Percentiles rank a stretch among this genome's conserved stretches.
Evolutionary conservation across 768 basidiomycete species (phyloP).

Genomic region (Daedalea quercina): DNA sequence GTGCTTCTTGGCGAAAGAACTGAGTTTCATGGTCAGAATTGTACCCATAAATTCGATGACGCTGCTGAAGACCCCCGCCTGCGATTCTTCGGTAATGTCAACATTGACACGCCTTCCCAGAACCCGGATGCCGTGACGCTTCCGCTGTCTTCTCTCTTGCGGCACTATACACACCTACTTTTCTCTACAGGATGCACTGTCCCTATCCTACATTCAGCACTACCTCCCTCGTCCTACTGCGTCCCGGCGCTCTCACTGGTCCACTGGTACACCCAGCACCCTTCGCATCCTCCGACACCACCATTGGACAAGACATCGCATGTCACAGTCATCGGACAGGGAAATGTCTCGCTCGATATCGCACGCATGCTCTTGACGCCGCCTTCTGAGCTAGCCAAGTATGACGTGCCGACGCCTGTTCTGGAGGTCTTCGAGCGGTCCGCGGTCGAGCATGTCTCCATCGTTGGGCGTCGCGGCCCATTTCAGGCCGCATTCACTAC

Average conservation of each 20-base stretch:
- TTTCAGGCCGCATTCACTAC: constrained; percentile 86
- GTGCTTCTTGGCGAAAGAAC: not conserved
- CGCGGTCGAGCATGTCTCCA: constrained; percentile 67
- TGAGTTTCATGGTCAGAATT: constrained; percentile 56
- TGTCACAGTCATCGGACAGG: constrained; percentile 85
- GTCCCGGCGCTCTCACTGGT: constrained; percentile 79
- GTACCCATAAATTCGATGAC: constrained; percentile 89
- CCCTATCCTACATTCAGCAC: constrained; percentile 48
- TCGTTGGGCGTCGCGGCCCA: constrained; percentile 82
- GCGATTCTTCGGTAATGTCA: constrained; percentile 88
- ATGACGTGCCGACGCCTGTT: constrained; percentile 75
- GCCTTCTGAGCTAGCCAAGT: constrained; percentile 50
- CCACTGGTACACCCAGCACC: constrained; percentile 96
- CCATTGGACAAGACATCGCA: constrained; percentile 60
- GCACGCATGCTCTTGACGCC: constrained; percentile 84
- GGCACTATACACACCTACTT: constrained; percentile 79
- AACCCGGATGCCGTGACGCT: constrained; percentile 51
- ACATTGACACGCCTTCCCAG: constrained; percentile 35
- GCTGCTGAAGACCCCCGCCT: constrained; percentile 77
- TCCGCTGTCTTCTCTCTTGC: constrained; percentile 52
- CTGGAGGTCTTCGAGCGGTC: constrained; percentile 60
- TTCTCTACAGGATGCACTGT: constrained; percentile 82
- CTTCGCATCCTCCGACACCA: constrained; percentile 46
- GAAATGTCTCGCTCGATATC: constrained; percentile 91
- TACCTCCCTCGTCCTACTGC: constrained; percentile 43